A percentile compares a stretch with the other conserved stretches of the same genome.
phyloP scores from a whole-genome alignment of 805 yeast genomes.

The Sugiyamaella smithiae region DNA sequence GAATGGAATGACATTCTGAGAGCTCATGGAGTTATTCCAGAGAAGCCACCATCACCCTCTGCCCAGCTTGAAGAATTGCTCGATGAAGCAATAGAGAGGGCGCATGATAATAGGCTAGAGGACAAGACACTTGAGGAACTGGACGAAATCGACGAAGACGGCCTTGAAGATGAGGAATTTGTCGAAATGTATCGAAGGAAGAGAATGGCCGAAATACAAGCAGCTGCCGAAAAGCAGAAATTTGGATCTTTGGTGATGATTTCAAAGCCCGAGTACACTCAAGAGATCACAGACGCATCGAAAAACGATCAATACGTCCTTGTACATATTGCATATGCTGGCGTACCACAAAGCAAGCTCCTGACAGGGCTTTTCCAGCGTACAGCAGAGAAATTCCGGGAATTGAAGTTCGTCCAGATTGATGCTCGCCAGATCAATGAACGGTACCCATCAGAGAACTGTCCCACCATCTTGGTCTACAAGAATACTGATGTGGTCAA shows the following conservation, averaged over 20 bases:
- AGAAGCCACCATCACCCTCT: constrained; percentile 84
- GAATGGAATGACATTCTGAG: constrained; percentile 98
- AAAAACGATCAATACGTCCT: constrained; percentile 56
- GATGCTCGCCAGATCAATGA: constrained; percentile 90
- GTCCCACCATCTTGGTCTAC: constrained; percentile 88
- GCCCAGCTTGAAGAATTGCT: constrained; percentile 83
- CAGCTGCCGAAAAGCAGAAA: constrained; percentile 51
- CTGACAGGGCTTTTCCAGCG: constrained; percentile 55
- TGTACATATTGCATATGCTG: constrained; percentile 70
- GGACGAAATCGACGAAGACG: constrained; percentile 87
- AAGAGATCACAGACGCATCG: constrained; percentile 82
- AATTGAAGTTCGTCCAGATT: constrained; percentile 88
- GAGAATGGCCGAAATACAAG: constrained; percentile 70
- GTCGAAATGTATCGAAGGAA: constrained; percentile 71
- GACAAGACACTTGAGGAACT: constrained; percentile 74
- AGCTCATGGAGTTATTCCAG: constrained; percentile 87
- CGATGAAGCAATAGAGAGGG: constrained; percentile 73
- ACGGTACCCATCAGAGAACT: constrained; percentile 82
- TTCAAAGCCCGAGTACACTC: constrained; percentile 81
- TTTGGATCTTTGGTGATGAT: constrained; percentile 79
- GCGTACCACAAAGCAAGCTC: constrained; percentile 64
- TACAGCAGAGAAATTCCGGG: constrained; percentile 67
- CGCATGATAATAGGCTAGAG: constrained; percentile 81
- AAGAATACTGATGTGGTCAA: constrained; percentile 72
- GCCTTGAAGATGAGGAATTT: constrained; percentile 78